Base-by-base conservation (phyloP, 2,329 filamentous ascomycete genomes). In the Talaromyces verruculosus region DNA sequence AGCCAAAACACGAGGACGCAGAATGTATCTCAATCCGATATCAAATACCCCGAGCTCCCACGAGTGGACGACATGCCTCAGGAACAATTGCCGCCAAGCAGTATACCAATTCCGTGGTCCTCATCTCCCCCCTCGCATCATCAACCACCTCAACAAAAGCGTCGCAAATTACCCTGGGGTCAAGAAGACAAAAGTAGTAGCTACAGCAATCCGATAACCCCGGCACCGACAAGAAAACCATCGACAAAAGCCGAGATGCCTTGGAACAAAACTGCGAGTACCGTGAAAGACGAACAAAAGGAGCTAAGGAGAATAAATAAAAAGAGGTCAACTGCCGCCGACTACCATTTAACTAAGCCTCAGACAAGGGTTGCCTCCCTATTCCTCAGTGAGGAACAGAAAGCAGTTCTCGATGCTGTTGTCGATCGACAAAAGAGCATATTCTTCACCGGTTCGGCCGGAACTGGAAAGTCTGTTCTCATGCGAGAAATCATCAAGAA, bases 361-460 rank as follows among this genome's bases (percentile, higher is more conserved):
- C 74, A 49, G 61, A 71, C 67, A 69, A 81, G 72, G 67, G 77
- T 86, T 65, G 79, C 86, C 30, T 79, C 84, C 10, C 85, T 96
- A 10, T 89, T 89, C 65, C 83, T 99, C 41, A 97, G 92, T 75
- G 86, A 90, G 13, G 95, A 99, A 75, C 95, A 99, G 78, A 85
- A 87, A 67, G 88, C 91, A 66, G 92, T 99, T 11, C 82, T 96
- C 65, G 88, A 92, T 55, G 82, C 97, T 22, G 94, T 99, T 10
- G 85, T 92, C 7, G 86, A 95, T 25, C 82, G 91, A 69, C 86
- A 86, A 67, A 90, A 93, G 76, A 98, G 94, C 72, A 93, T 97
- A 2, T 99, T 99, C 82, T 99, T 99, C 77, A 99, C 95, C 0
- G 95, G 95, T 71, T 96, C 95, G 67, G 95, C 95, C 66, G 93